Conservation (phyloP, 1,139 yeast genomes). For the Saccharomyces hybrid region DNA sequence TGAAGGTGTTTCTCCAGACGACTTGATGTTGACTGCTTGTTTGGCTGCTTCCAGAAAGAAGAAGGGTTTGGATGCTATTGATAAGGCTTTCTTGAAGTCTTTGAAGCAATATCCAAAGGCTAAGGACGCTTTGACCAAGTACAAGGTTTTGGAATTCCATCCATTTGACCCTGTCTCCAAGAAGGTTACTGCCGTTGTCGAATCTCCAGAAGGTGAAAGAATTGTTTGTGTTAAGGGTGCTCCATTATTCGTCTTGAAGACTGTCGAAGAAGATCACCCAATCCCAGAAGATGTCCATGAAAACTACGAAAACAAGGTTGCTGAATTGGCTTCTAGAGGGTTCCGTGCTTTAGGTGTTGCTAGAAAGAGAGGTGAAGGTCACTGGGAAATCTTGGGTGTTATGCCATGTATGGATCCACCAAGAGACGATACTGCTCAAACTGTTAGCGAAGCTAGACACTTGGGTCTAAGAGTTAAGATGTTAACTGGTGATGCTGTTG, state of each 20-base stretch:
- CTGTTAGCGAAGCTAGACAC: constrained; percentile 84
- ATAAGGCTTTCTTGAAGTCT: constrained; percentile 91
- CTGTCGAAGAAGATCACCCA: constrained; percentile 92
- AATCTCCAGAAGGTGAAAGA: constrained; percentile 91
- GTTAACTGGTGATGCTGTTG: constrained; percentile 98
- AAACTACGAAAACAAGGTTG: constrained; percentile 90
- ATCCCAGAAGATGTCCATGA: constrained; percentile 89
- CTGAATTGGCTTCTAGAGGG: constrained; percentile 95
- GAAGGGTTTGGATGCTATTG: constrained; percentile 97
- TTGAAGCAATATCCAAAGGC: constrained; percentile 82
- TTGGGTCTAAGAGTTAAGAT: constrained; percentile 93
- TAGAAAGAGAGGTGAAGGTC: constrained; percentile 96
- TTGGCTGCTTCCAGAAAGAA: constrained; percentile 96
- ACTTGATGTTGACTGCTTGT: constrained; percentile 94
- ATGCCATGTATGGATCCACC: constrained; percentile 99
- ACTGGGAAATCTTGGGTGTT: constrained; percentile 95
- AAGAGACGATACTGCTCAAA: constrained; percentile 94
- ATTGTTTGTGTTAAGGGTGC: constrained; percentile 97
- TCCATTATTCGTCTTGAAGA: constrained; percentile 85
- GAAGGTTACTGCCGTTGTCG: constrained; percentile 89
- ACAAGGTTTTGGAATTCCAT: constrained; percentile 89
- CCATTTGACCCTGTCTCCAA: constrained; percentile 97
- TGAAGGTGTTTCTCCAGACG: constrained; percentile 95
- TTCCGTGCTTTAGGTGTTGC: constrained; percentile 98
- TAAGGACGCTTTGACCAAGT: constrained; percentile 85